phyloP scores from a whole-genome alignment of 164 flowering plant species.

The Litsea cubeba region DNA sequence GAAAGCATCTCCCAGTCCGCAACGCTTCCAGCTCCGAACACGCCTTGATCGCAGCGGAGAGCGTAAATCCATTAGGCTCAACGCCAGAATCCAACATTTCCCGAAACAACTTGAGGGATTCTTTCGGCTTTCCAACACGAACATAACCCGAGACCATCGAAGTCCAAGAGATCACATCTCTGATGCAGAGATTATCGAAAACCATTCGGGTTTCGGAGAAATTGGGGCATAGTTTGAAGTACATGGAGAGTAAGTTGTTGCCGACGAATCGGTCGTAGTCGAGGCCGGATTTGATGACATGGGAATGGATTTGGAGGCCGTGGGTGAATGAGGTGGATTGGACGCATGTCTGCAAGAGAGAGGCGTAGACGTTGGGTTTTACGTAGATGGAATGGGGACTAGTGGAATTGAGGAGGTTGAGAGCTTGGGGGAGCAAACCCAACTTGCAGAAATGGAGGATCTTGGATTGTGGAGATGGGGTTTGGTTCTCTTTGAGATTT shows the following conservation, averaged over 20 bases:
- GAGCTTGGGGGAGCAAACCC: slow-evolving; percentile 37
- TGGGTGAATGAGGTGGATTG: slow-evolving; percentile 34
- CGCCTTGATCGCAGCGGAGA: slow-evolving; percentile 72
- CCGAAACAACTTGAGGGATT: slow-evolving; percentile 23
- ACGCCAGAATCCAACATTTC: slow-evolving; percentile 56
- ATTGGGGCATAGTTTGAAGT: slow-evolving; percentile 49
- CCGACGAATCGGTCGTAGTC: slow-evolving; percentile 64
- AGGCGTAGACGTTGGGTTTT: slow-evolving; percentile 60
- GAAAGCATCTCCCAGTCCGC: slow-evolving; percentile 47
- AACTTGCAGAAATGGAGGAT: slow-evolving; percentile 46
- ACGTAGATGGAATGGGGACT: slow-evolving; percentile 13
- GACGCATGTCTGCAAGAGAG: slow-evolving; percentile 63
- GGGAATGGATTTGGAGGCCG: slow-evolving; percentile 67
- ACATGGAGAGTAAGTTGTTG: slow-evolving; percentile 62
- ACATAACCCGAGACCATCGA: slow-evolving; percentile 15
- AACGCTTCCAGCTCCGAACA: slow-evolving; percentile 47
- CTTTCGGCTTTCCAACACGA: not conserved
- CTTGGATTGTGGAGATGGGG: slow-evolving; percentile 20
- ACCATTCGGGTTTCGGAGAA: slow-evolving; percentile 13
- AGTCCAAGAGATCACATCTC: slow-evolving; percentile 19
- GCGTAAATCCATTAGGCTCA: slow-evolving; percentile 64
- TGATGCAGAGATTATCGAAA: slow-evolving; percentile 8
- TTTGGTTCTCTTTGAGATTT: not conserved
- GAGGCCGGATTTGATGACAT: slow-evolving; percentile 62
- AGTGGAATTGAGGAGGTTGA: slow-evolving; percentile 41